These are phyloP conservation scores for Cystoderma amianthinum DNA, from an alignment of 768 basidiomycete species.

Conservation along the genomic window DNA sequence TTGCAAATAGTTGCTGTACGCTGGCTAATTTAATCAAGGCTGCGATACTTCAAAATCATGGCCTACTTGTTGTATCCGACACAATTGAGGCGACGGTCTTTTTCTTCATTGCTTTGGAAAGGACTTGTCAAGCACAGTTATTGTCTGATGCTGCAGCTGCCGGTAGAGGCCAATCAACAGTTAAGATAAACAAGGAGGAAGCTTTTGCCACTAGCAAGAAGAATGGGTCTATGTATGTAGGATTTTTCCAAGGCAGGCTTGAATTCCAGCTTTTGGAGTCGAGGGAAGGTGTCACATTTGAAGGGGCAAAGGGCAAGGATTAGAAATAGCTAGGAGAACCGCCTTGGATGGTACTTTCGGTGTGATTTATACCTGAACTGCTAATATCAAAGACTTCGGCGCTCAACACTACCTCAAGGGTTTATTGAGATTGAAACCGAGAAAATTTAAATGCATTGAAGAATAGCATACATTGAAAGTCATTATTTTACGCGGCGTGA, in stretches of 20 bases:
- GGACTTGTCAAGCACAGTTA: no score
- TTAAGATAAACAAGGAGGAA: slow-evolving; percentile 17
- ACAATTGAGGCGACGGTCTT: slow-evolving; percentile 36
- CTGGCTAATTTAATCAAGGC: slow-evolving; percentile 13
- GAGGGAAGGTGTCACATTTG: slow-evolving; percentile 18
- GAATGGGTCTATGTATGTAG: slow-evolving; percentile 18
- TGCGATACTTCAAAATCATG: no score
- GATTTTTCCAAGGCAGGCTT: slow-evolving; percentile 29
- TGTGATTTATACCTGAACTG: no score
- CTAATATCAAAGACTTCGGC: no score
- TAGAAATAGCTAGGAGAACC: no score
- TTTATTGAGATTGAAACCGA: no score
- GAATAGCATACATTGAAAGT: slow-evolving; percentile 7
- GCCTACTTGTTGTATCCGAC: slow-evolving; percentile 29
- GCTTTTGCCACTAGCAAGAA: slow-evolving; percentile 15
- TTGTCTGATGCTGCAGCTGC: not conserved
- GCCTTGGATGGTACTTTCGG: no score
- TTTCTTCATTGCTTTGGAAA: slow-evolving; percentile 33
- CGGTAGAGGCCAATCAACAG: slow-evolving; percentile 7
- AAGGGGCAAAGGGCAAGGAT: no score
- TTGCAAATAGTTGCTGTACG: not conserved
- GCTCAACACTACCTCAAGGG: no score
- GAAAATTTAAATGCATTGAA: not conserved
- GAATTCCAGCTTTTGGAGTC: slow-evolving; percentile 31
- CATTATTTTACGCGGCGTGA: slow-evolving; percentile 14